phyloP scores from a whole-genome alignment of 2,329 filamentous ascomycete genomes.

The Pseudogymnoascus sp. region DNA sequence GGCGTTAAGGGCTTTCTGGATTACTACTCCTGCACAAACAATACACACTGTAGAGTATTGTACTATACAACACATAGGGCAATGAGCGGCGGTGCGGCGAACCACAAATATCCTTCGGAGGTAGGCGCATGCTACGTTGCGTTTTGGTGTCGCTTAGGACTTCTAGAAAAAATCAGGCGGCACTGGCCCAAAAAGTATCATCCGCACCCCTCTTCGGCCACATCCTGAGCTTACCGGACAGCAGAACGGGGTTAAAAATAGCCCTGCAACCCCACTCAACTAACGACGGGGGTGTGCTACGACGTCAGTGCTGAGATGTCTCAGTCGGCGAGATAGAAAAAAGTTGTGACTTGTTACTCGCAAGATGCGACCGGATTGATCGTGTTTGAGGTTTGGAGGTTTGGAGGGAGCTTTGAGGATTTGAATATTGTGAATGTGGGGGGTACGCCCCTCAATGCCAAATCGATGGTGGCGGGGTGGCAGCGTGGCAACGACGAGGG shows the following conservation, averaged over 20 bases:
- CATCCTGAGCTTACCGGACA: not conserved
- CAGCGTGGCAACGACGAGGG: not conserved
- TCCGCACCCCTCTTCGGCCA: not conserved
- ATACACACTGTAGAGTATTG: not conserved
- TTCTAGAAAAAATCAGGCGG: slow-evolving; percentile 1
- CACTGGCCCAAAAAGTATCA: not conserved
- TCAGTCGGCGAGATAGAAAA: not conserved
- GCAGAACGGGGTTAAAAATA: slow-evolving; percentile 5
- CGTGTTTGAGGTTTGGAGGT: not conserved
- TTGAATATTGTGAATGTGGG: not conserved
- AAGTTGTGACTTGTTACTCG: not conserved
- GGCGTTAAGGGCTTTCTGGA: not conserved
- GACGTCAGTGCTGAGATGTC: not conserved
- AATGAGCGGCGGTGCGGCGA: not conserved
- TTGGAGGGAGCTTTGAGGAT: not conserved
- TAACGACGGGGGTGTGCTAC: not conserved
- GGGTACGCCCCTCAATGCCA: not conserved
- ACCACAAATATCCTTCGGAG: not conserved
- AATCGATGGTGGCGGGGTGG: not conserved
- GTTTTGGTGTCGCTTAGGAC: not conserved
- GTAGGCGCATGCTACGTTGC: slow-evolving; percentile 4
- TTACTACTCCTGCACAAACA: not conserved
- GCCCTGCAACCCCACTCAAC: not conserved
- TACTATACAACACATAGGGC: not conserved
- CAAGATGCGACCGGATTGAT: not conserved